Percentiles rank a stretch among this genome's conserved stretches.
Evolutionary conservation across 2,329 filamentous ascomycete genomes (phyloP).

Genomic region (Cladosporium sp.): DNA sequence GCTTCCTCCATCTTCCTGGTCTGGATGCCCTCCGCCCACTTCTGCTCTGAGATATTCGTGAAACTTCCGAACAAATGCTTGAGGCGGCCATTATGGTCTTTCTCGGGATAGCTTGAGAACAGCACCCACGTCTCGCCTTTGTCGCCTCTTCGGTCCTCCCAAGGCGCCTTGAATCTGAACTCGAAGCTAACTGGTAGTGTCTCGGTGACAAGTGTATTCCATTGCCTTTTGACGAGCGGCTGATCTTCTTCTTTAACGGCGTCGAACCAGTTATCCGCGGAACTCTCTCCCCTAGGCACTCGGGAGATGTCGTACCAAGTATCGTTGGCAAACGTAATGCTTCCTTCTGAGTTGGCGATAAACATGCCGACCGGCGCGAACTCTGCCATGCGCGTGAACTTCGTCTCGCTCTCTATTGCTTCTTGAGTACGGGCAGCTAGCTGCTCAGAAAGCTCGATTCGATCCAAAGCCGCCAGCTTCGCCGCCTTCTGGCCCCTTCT

Average conservation of each 20-base stretch:
- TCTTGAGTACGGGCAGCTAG: conserved; percentile 58
- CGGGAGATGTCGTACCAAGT: conserved; percentile 67
- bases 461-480: conserved; percentile 68
- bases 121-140: conserved; percentile 68
- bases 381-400: conserved; percentile 79
- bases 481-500: conserved; percentile 68
- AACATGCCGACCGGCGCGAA: conserved; percentile 81
- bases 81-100: conserved; percentile 56
- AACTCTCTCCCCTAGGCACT: conserved; percentile 54
- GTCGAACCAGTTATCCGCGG: conserved; percentile 65
- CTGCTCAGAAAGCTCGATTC: conserved; percentile 71
- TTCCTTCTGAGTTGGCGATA: conserved; percentile 67
- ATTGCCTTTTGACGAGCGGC: conserved; percentile 53
- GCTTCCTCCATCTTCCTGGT: conserved; percentile 74
- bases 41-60: conserved; percentile 81
- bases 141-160: conserved; percentile 53
- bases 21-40: conserved; percentile 77
- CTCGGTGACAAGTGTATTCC: conserved; percentile 58
- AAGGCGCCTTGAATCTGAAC: conserved; percentile 68
- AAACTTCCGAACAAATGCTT: conserved; percentile 76
- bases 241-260: conserved; percentile 65
- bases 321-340: conserved; percentile 76
- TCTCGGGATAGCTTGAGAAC: conserved; percentile 72
- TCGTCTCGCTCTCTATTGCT: conserved; percentile 61
- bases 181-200: conserved; percentile 63